Evolutionary conservation across 139 green algal genomes (phyloP).

Genomic region (Asterochloris sp.): DNA sequence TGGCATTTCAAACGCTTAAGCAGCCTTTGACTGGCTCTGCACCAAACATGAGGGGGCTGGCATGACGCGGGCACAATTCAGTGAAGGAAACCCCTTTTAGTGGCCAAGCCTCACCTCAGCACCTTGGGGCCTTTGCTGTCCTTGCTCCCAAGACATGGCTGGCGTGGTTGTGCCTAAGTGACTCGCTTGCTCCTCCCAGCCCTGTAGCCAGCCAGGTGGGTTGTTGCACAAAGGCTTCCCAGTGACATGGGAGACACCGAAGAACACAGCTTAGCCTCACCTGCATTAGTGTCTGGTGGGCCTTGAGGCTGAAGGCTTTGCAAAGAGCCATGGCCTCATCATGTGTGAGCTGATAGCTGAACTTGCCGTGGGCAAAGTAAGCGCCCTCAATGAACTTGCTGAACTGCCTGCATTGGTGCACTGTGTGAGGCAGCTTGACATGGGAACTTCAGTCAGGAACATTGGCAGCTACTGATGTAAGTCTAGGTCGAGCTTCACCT

Average conservation of each 20-base stretch:
- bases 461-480: background rate
- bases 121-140: no score
- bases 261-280: background rate
- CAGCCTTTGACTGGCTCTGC: no score
- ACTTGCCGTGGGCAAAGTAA: slow-evolving; percentile 9
- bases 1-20: background rate
- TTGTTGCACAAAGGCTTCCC: background rate
- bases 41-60: no score
- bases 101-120: no score
- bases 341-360: slow-evolving; percentile 12
- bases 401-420: slow-evolving; percentile 1
- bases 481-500: background rate
- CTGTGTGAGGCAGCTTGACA: background rate
- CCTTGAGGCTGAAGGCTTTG: background rate
- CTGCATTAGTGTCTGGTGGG: background rate
- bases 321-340: slow-evolving; percentile 2
- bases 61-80: no score
- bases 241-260: background rate
- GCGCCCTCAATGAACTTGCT: background rate
- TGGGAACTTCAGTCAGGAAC: background rate
- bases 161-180: no score
- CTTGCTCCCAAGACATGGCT: no score
- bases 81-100: no score
- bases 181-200: background rate
- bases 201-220: background rate